Evolutionary conservation across 1,284 basidiomycete genomes (phyloP), one percentile per base, ranked within the genome.

Genomic region (Ustilago vetiveriae): DNA sequence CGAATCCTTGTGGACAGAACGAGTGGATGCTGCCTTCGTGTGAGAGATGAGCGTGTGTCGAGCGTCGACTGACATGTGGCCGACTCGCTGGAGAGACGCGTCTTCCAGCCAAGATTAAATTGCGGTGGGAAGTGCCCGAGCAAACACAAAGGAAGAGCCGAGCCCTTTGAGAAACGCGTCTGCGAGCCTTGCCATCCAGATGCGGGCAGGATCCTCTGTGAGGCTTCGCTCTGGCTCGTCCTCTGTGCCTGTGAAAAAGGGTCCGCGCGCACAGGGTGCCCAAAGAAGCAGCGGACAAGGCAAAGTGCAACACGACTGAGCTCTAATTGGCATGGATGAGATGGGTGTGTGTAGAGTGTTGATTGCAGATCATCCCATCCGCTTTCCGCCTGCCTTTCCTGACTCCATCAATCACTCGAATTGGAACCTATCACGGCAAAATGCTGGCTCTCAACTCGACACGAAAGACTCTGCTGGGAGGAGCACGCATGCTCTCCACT

Each of bases 401-500:
- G n/a, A n/a, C n/a, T n/a, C n/a, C 19, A 43, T 17, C 26, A 17
- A 11, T 21, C 14, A 29, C 26, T 17, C 17, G 13, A 41, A 30
- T 14, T 16, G 6, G 21, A 19, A 4, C 22, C 29, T 49, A 23
- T 23, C 50, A 35, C 29, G 3, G 36, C 30, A 56, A 33, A 30
- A 68, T 68, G 65, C 37, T 62, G 37, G 21, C 44, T 2, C 35
- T 68, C 23, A 41, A 45, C 42, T 33, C 55, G 19, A 52, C 58
- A 39, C 54, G 46, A 36, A 58, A 63, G 21, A 47, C 65, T 13
- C 42, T 68, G 8, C 6, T 47, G 3, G 16, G 38, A 1, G 58
- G 65, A 24, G 58, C 50, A 37, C 65, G 65, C 27, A 48, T 70
- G 44, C 72, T 81, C 51, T 78, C 77, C 7, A 76, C 76, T 27